Evolutionary conservation across 2,329 filamentous ascomycete species (phyloP).

Genomic region (Huntiella decipiens): DNA sequence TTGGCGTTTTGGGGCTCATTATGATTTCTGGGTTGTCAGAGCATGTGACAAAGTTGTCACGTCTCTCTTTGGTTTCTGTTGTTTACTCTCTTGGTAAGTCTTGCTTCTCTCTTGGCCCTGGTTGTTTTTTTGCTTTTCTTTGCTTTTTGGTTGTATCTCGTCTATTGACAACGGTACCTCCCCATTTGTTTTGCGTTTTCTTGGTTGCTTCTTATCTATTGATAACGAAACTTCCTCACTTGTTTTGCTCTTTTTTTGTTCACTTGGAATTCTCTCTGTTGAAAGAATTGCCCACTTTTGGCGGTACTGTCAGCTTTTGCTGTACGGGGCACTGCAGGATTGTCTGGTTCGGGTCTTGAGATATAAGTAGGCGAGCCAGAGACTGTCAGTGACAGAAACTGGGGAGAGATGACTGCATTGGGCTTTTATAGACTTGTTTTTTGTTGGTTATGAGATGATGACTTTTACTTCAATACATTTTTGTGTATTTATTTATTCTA

Average conservation of each 20-base stretch:
- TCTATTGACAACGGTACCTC: constrained; percentile 1
- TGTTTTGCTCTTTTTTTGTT: neutral
- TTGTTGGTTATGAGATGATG: neutral
- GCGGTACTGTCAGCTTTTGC: neutral
- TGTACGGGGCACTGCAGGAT: neutral
- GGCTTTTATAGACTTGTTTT: neutral
- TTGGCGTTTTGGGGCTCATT: too few relatives aligned
- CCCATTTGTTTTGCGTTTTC: constrained; percentile 2
- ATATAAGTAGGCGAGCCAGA: too few relatives aligned
- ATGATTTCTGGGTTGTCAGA: too few relatives aligned
- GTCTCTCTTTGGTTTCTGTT: neutral
- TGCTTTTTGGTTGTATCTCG: neutral
- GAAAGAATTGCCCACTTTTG: neutral
- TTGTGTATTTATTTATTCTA: constrained; percentile 5
- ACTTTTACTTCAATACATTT: constrained; percentile 8
- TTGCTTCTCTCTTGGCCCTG: neutral
- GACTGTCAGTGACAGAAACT: too few relatives aligned
- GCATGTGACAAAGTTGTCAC: too few relatives aligned
- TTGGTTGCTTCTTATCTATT: neutral
- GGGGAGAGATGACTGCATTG: too few relatives aligned
- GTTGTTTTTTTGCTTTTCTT: constrained; percentile 3
- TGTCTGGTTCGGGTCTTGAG: neutral
- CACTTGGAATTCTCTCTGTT: neutral
- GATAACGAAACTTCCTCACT: neutral
- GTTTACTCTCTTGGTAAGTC: neutral